Evolutionary conservation across 2,329 filamentous ascomycete genomes (phyloP), one percentile per base, ranked within the genome.

Genomic region (Xylaria sp.): DNA sequence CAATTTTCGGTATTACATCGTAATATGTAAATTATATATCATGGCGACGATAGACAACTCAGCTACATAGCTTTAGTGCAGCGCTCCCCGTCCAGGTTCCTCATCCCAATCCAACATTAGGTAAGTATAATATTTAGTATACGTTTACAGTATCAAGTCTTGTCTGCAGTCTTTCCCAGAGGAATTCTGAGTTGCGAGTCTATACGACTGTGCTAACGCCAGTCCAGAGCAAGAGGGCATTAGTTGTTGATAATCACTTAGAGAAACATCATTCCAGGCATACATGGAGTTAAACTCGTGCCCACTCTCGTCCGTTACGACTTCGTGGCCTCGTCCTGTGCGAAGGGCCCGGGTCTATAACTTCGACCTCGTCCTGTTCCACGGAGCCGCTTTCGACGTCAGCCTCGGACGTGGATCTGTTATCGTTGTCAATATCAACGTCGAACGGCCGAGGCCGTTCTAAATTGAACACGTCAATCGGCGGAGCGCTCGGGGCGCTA

Each of bases 391-490:
- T 46, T 13, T 51, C 41, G 3, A 20, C 41, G 18, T 61, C 62
- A 1, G 57, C 52, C 8, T 58, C 41, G 5, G 66, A 63, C 5
- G 48, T 28, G 7, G 62, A 63, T n/a, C 51, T 63, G 12, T 63
- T 57, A 6, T 55, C 65, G 6, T 25, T n/a, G 28, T n/a, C 2
- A 23, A 63, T n/a, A 34, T 66, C 23, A 28, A 32, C 57, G 18
- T 71, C 69, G 44, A 71, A 71, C 15, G 69, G 67, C 39, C 64
- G 63, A 7, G 32, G 62, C 28, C 67, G 57, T 28, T 70, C 64
- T 1, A 63, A 3, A 34, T 50, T 67, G 37, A 58, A 62, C n/a
- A 65, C 9, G 28, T 69, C 66, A 15, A 71, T 41, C 12, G 69
- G 63, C 37, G 69, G 69, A 3, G 69, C 69, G 20, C 66, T 57